Conservation (phyloP, 768 basidiomycete species). For the Pleurotus citrinopileatus region DNA sequence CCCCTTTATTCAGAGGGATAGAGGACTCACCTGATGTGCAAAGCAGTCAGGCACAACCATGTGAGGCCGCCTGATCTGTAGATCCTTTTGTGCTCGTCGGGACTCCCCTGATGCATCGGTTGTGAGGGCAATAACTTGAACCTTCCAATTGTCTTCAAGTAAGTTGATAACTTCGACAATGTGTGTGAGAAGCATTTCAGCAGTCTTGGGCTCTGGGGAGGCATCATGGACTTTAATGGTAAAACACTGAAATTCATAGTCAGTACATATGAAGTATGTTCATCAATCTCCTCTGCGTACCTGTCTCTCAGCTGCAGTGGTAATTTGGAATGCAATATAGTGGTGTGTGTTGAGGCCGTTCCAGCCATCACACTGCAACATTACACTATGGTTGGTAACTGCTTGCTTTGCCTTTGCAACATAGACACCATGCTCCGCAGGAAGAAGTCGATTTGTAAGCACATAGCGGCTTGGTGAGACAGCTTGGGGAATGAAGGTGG, state of each 20-base stretch:
- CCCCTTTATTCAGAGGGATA: neutral
- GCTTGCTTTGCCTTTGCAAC: neutral
- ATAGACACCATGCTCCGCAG: neutral
- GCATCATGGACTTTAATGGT: constrained; percentile 28
- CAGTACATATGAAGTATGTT: constrained; percentile 4
- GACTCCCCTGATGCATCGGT: constrained; percentile 35
- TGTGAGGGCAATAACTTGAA: constrained; percentile 21
- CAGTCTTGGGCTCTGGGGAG: constrained; percentile 27
- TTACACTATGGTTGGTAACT: constrained; percentile 17
- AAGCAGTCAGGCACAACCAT: constrained; percentile 32
- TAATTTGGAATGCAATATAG: constrained; percentile 31
- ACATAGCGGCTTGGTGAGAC: neutral
- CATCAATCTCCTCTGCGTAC: no score
- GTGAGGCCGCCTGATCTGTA: constrained; percentile 16
- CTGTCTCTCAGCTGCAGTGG: no score
- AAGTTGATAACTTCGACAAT: constrained; percentile 15
- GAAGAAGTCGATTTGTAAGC: constrained; percentile 16
- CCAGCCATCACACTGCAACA: constrained; percentile 35
- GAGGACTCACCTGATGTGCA: constrained; percentile 31
- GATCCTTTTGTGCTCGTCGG: constrained; percentile 18
- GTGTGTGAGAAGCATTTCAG: constrained; percentile 23
- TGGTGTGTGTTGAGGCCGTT: constrained; percentile 28
- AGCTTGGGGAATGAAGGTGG: constrained; percentile 14
- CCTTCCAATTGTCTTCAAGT: constrained; percentile 22
- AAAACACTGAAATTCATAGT: constrained; percentile 21